phyloP scores from a whole-genome alignment of 2,329 filamentous ascomycete genomes.

The Neofusicoccum cordaticola region DNA sequence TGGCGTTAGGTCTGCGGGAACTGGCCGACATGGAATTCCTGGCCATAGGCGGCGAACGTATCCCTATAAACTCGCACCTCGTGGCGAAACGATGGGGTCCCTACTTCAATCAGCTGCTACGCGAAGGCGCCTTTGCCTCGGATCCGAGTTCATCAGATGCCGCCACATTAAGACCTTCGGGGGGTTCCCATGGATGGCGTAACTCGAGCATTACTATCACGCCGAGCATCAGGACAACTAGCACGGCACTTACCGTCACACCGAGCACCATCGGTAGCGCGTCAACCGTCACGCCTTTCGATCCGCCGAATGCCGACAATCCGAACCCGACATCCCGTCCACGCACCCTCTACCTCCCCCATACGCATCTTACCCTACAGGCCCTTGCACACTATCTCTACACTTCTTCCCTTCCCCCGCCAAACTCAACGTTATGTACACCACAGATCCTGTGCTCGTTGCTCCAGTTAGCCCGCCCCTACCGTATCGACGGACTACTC shows the following conservation, averaged over 20 bases:
- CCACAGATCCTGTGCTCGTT: conserved; percentile 95
- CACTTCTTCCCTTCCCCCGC: conserved; percentile 79
- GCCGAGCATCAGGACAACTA: conserved; percentile 56
- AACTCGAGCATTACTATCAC: conserved; percentile 87
- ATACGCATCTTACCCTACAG: conserved; percentile 85
- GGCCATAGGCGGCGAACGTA: conserved; percentile 83
- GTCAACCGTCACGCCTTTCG: conserved; percentile 39
- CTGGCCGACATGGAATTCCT: conserved; percentile 95
- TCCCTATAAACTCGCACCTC: conserved; percentile 89
- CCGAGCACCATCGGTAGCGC: conserved; percentile 41
- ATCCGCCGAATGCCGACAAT: conserved; percentile 53
- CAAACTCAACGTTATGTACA: conserved; percentile 75
- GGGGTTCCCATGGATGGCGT: conserved; percentile 55
- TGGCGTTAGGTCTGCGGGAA: conserved; percentile 76
- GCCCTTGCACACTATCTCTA: conserved; percentile 91
- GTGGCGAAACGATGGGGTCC: conserved; percentile 88
- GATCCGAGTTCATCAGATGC: conserved; percentile 69
- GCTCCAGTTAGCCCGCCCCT: conserved; percentile 87
- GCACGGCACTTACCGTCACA: conserved; percentile 37
- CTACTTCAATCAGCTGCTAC: conserved; percentile 88
- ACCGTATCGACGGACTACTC: conserved; percentile 86
- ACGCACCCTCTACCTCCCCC: conserved; percentile 85
- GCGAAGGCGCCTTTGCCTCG: conserved; percentile 70
- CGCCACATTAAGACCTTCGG: conserved; percentile 67
- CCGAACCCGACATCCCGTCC: conserved; percentile 61